Evolutionary conservation across 2,329 filamentous ascomycete genomes (phyloP).

Genomic region (Lecanicillium sp.): DNA sequence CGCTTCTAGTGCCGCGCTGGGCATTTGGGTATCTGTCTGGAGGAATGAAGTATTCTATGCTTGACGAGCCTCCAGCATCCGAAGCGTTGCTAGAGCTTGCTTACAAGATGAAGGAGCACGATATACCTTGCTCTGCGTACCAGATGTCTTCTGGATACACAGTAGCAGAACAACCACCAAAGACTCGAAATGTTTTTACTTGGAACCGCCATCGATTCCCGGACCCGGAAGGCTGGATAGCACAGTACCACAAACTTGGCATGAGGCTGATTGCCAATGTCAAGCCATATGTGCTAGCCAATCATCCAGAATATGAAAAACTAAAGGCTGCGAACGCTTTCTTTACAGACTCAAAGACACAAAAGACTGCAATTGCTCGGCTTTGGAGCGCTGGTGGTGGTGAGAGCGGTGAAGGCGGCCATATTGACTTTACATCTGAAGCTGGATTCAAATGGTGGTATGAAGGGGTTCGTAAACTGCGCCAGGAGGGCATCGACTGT

Average conservation of each 20-base stretch:
- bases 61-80: conserved; percentile 41
- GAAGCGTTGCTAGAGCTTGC: conserved; percentile 54
- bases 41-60: conserved; percentile 46
- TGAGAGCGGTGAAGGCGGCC: conserved; percentile 60
- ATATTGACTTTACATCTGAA: conserved; percentile 64
- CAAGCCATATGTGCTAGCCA: conserved; percentile 62
- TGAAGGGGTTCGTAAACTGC: conserved; percentile 54
- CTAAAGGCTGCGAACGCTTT: conserved; percentile 51
- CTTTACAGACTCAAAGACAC: conserved; percentile 51
- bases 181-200: conserved; percentile 62
- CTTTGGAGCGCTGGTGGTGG: conserved; percentile 68
- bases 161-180: conserved; percentile 56
- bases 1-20: conserved; percentile 60
- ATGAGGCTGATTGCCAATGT: conserved; percentile 64
- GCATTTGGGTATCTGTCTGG: conserved; percentile 66
- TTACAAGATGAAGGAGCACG: conserved; percentile 51
- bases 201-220: conserved; percentile 67
- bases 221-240: conserved; percentile 55
- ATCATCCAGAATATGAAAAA: conserved; percentile 57
- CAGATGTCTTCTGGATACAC: conserved; percentile 70
- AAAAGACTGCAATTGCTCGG: conserved; percentile 46
- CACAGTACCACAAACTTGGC: conserved; percentile 52
- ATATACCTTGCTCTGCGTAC: conserved; percentile 62
- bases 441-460: conserved; percentile 66
- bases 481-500: conserved; percentile 56